A percentile compares a stretch with the other conserved stretches of the same genome.
phyloP scores from a whole-genome alignment of 768 basidiomycete species.

The Pleurotus tuoliensis region DNA sequence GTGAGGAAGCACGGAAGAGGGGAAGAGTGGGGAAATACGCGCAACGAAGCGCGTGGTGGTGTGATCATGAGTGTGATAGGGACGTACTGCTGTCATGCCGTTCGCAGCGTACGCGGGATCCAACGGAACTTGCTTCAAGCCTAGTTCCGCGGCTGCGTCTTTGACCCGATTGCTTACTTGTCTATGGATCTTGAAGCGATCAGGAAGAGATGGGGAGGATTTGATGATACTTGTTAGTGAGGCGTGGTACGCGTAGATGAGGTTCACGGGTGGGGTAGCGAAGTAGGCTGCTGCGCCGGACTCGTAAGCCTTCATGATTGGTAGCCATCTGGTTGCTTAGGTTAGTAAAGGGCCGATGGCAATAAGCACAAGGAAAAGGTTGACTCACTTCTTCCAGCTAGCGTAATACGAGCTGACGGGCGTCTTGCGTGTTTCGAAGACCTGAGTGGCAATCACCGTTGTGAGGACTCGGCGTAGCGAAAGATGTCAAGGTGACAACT shows the following conservation, averaged over 20 bases:
- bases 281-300: slow-evolving; percentile 80
- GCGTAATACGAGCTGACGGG: slow-evolving; percentile 81
- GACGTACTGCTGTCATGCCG: slow-evolving; percentile 86
- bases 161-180: slow-evolving; percentile 68
- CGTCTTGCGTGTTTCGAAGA: slow-evolving; percentile 56
- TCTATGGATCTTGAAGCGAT: slow-evolving; percentile 76
- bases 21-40: neutral
- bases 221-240: slow-evolving; percentile 72
- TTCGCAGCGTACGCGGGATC: slow-evolving; percentile 69
- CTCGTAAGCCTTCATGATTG: slow-evolving; percentile 94
- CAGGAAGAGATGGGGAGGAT: slow-evolving; percentile 59
- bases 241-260: slow-evolving; percentile 88
- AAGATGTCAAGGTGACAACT: neutral
- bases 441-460: slow-evolving; percentile 24
- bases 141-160: slow-evolving; percentile 57
- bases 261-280: slow-evolving; percentile 92
- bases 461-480: slow-evolving; percentile 6
- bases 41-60: neutral
- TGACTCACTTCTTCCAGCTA: slow-evolving; percentile 74
- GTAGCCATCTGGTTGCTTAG: slow-evolving; percentile 61
- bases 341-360: neutral
- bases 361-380: neutral
- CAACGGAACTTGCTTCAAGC: slow-evolving; percentile 70
- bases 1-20: neutral
- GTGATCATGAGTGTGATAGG: neutral